Conservation (phyloP, 768 basidiomycete genomes). For the Terana coerulea region DNA sequence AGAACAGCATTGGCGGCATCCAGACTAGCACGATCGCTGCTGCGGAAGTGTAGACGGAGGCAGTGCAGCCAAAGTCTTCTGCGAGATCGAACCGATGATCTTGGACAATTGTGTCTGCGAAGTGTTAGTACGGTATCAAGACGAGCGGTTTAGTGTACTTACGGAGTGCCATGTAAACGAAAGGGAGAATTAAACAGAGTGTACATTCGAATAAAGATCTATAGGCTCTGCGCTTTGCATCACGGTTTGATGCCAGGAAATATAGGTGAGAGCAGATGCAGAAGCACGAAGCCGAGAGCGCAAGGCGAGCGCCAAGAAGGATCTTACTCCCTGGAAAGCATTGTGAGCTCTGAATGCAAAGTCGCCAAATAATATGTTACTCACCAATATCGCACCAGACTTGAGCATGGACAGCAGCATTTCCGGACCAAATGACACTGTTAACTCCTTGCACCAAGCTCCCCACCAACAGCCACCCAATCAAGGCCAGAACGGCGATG, state of each 20-base stretch:
- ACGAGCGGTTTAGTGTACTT: slow-evolving; percentile 13
- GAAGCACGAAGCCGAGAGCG: slow-evolving; percentile 17
- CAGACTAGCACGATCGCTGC: slow-evolving; percentile 41
- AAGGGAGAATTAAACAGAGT: slow-evolving; percentile 23
- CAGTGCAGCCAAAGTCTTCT: slow-evolving; percentile 28
- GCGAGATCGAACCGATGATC: slow-evolving; percentile 30
- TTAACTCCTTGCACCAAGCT: slow-evolving; percentile 35
- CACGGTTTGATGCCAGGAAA: slow-evolving; percentile 11
- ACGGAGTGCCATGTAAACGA: slow-evolving; percentile 31
- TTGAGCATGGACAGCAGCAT: slow-evolving; percentile 18
- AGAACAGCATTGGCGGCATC: slow-evolving; percentile 43
- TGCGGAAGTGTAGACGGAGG: slow-evolving; percentile 30
- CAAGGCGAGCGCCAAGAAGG: slow-evolving; percentile 17
- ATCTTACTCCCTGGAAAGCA: slow-evolving; percentile 19
- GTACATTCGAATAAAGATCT: slow-evolving; percentile 16
- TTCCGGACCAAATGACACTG: slow-evolving; percentile 30
- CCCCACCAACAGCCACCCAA: slow-evolving; percentile 29
- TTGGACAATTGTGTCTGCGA: slow-evolving; percentile 30
- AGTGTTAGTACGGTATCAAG: neutral
- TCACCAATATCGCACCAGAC: slow-evolving; percentile 39
- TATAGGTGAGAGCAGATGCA: slow-evolving; percentile 15
- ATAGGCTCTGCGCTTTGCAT: slow-evolving; percentile 10
- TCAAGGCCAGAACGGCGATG: slow-evolving; percentile 26
- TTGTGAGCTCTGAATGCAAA: neutral
- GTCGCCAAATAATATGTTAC: neutral